These are phyloP conservation scores for Dothistroma pini DNA, from an alignment of 2,329 filamentous ascomycete genomes.

Conservation along the genomic window DNA sequence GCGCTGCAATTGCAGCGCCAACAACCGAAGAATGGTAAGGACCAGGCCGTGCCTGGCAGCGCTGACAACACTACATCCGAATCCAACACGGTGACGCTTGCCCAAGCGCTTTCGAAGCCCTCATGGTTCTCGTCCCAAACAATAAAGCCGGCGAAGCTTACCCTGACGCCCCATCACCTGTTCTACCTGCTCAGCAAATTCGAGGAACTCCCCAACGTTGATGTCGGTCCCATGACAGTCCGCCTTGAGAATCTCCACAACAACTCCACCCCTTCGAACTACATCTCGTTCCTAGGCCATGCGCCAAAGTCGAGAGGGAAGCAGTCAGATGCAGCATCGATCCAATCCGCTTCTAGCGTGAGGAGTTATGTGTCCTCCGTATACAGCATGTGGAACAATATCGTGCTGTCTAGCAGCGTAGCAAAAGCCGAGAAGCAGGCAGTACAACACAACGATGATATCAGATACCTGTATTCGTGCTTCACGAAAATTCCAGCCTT, in stretches of 20 bases:
- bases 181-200: slow-evolving; percentile 96
- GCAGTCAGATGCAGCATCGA: slow-evolving; percentile 79
- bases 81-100: slow-evolving; percentile 68
- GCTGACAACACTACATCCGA: slow-evolving; percentile 59
- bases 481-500: slow-evolving; percentile 98
- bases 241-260: slow-evolving; percentile 92
- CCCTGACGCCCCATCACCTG: slow-evolving; percentile 90
- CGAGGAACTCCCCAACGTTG: slow-evolving; percentile 78
- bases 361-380: slow-evolving; percentile 97
- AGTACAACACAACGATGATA: slow-evolving; percentile 74
- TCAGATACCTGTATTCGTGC: slow-evolving; percentile 95
- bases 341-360: slow-evolving; percentile 94
- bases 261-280: slow-evolving; percentile 79
- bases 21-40: slow-evolving; percentile 57
- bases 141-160: slow-evolving; percentile 85
- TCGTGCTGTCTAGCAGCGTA: slow-evolving; percentile 76
- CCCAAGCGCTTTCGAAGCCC: slow-evolving; percentile 81
- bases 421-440: slow-evolving; percentile 89
- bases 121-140: slow-evolving; percentile 80
- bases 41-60: slow-evolving; percentile 35
- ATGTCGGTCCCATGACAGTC: slow-evolving; percentile 93
- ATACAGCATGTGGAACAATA: slow-evolving; percentile 85
- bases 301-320: slow-evolving; percentile 75
- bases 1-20: slow-evolving; percentile 82
- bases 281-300: slow-evolving; percentile 90